Evolutionary conservation across 441 rosid genomes (phyloP).

Genomic region (Pelargonium citronellum): DNA sequence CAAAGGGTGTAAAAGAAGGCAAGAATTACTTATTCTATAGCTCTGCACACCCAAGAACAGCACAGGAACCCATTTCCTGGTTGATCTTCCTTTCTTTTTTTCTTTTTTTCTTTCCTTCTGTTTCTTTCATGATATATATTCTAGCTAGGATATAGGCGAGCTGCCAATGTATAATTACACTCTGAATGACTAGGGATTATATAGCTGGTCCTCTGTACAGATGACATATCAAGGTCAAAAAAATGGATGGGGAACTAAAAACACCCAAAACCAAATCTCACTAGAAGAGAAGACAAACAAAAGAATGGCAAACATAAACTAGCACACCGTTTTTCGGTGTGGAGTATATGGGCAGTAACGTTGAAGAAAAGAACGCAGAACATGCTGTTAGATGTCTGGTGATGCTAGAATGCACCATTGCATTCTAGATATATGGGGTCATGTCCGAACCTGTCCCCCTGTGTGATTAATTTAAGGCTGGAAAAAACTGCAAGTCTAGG

Average conservation of each 20-base stretch:
- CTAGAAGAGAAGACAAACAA: slow-evolving; percentile 31
- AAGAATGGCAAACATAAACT: slow-evolving; percentile 46
- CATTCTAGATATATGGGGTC: slow-evolving; percentile 55
- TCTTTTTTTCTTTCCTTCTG: slow-evolving; percentile 11
- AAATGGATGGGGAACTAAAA: slow-evolving; percentile 36
- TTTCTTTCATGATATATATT: slow-evolving; percentile 38
- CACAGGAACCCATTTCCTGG: slow-evolving; percentile 42
- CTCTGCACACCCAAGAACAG: slow-evolving; percentile 44
- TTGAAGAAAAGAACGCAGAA: slow-evolving; percentile 37
- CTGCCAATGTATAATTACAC: slow-evolving; percentile 65
- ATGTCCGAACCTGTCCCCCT: slow-evolving; percentile 60
- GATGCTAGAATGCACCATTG: slow-evolving; percentile 68
- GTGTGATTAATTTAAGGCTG: slow-evolving; percentile 55
- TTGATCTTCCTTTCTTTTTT: slow-evolving; percentile 38
- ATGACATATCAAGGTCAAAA: slow-evolving; percentile 45
- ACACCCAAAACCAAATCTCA: slow-evolving; percentile 38
- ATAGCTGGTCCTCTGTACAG: slow-evolving; percentile 66
- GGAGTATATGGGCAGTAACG: slow-evolving; percentile 28
- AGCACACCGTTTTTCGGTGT: slow-evolving; percentile 34
- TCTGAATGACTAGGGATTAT: slow-evolving; percentile 40
- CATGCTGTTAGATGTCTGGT: slow-evolving; percentile 46
- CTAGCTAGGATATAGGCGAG: slow-evolving; percentile 40
- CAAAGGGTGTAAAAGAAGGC: slow-evolving; percentile 19
- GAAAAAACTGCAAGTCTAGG: slow-evolving; percentile 60
- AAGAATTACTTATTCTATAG: slow-evolving; percentile 47